These are phyloP conservation scores for Tricholomella constricta DNA, from an alignment of 768 basidiomycete genomes.

Conservation along the genomic window DNA sequence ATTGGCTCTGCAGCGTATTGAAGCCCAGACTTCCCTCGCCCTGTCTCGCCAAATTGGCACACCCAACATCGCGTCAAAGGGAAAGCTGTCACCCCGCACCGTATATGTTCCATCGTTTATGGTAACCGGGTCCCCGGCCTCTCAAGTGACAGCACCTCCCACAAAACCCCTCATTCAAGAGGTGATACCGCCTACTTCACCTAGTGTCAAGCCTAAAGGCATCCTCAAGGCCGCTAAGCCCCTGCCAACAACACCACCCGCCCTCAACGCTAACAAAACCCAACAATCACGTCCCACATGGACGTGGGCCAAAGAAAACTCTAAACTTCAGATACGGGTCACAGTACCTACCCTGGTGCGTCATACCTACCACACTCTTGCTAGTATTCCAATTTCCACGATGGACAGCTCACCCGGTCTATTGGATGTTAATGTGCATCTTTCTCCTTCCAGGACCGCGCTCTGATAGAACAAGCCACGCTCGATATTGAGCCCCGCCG, in stretches of 20 bases:
- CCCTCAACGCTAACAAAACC: constrained; percentile 1
- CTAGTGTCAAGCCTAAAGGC: constrained; percentile 33
- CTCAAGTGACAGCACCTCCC: constrained; percentile 1
- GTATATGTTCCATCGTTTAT: constrained; percentile 54
- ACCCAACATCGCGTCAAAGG: constrained; percentile 80
- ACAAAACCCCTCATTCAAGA: constrained; percentile 53
- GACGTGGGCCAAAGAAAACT: constrained; percentile 50
- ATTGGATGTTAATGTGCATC: background rate
- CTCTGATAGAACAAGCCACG: constrained; percentile 45
- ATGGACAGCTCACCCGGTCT: too few species aligned
- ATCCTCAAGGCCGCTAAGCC: constrained; percentile 41
- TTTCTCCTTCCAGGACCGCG: constrained; percentile 41
- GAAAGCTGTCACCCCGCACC: constrained; percentile 59
- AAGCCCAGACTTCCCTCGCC: constrained; percentile 56
- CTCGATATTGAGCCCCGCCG: constrained; percentile 70
- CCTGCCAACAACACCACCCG: constrained; percentile 4
- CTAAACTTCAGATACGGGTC: constrained; percentile 49
- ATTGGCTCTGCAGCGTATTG: constrained; percentile 67
- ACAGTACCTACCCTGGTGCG: constrained; percentile 61
- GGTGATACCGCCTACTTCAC: constrained; percentile 17
- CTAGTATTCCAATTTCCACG: background rate
- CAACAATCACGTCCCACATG: constrained; percentile 42
- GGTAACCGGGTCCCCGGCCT: constrained; percentile 21
- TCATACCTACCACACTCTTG: constrained; percentile 9
- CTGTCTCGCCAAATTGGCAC: constrained; percentile 71